Evolutionary conservation across 2,329 filamentous ascomycete species (phyloP), one percentile per base, ranked within the genome.

Genomic region (Rhexocercosporidium sp.): DNA sequence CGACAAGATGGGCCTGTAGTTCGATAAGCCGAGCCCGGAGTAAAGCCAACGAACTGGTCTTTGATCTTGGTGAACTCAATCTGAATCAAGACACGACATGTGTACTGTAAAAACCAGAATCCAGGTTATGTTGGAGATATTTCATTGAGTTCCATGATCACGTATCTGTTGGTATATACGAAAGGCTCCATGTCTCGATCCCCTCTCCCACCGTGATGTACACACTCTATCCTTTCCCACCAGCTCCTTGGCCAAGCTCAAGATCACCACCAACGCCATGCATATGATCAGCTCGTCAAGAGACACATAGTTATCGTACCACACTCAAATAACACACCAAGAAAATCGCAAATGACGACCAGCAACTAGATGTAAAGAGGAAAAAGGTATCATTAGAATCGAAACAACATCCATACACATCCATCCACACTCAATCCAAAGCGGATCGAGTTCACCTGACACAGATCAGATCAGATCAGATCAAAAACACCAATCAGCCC

Each of bases 301-400:
- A 56, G 37, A 29, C 27, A 56, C 31, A 37, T 20, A 39, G 12
- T 39, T 63, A 54, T 63, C 31, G 60, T 62, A 62, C 20, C n/a
- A 62, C 31, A 34, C 18, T 27, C 22, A 29, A 22, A 47, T 12
- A 39, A 53, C 16, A 41, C 9, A 61, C 44, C 1, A 54, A 63
- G 31, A 20, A 39, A 25, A 54, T 16, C 46, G 44, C 53, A 63
- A 22, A 47, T 39, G 27, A 62, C 8, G 34, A 20, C n/a, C 31
- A 22, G 53, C 53, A 51, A 29, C 14, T 57, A 25, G 25, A 65
- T 9, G 61, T 20, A 8, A 61, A 60, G 27, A 39, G 31, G 22
- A 69, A 61, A 68, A 41, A 62, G 66, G 66, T 68, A 68, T 68
- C 66, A 68, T 65, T 67, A 68, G 66, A 68, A 68, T 47, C 29